Percentiles rank a stretch among this genome's conserved stretches.
These are phyloP conservation scores for Paxillus involutus DNA, from an alignment of 768 basidiomycete genomes.

Conservation along the genomic window DNA sequence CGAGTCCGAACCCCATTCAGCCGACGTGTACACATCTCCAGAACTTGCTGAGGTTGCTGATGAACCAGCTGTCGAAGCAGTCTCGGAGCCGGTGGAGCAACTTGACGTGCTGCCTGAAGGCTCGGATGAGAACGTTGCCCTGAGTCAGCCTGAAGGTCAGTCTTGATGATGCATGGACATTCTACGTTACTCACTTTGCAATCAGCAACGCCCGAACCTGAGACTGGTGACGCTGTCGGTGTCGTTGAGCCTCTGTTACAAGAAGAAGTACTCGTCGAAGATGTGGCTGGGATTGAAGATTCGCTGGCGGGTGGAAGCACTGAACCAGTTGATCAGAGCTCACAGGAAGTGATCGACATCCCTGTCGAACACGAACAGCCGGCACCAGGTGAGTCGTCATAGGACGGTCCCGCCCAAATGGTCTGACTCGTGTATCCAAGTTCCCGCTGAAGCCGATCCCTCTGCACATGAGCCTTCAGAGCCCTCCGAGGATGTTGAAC, in stretches of 20 bases:
- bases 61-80: neutral
- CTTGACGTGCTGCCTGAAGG: neutral
- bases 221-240: neutral
- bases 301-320: neutral
- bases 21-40: neutral
- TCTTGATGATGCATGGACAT: neutral
- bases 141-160: neutral
- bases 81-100: neutral
- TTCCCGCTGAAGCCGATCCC: constrained; percentile 1
- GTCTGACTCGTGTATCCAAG: neutral
- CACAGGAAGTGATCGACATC: neutral
- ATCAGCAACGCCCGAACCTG: neutral
- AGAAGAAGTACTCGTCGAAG: neutral
- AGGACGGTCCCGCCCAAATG: neutral
- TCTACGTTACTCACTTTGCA: neutral
- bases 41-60: neutral
- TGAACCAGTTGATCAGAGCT: neutral
- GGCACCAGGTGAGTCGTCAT: neutral
- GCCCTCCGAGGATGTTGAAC: neutral
- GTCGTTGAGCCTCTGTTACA: neutral
- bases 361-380: neutral
- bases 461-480: neutral
- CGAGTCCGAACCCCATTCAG: neutral
- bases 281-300: neutral
- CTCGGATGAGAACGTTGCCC: neutral